Base-by-base conservation (phyloP, 495 filamentous ascomycete genomes). In the Mytilinidion resinicola region DNA sequence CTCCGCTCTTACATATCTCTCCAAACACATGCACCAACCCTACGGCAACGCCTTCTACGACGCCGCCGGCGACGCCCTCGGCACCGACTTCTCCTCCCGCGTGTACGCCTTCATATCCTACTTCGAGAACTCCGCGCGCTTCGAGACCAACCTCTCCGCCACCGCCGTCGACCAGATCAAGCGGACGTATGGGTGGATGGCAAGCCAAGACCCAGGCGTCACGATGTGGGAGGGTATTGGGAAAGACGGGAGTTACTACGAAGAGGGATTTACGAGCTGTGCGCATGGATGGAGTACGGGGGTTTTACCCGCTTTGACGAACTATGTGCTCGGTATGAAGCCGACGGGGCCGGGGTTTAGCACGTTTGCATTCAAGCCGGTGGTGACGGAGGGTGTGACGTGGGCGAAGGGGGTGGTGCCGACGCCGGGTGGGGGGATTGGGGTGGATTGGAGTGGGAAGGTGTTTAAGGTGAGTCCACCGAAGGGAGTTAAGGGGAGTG, bases 81-180 rank as follows among this genome's bases (percentile, higher is more conserved):
- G 53, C 21, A 6, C 39, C 2, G 73, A 69, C 1, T 76, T 69
- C 59, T 70, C 70, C 1, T 44, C 73, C 12, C 70, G 75, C 8
- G 77, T 79, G n/a, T 79, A 78, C 57, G 68, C 77, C 11, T 78
- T 79, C 51, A 73, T 74, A n/a, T 77, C 77, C 12, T 78, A 77
- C 57, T 78, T 79, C 55, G 77, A 79, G 60, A 67, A 72, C 38
- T 69, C 71, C 25, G 75, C 76, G 19, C 70, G 77, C 34, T 78
- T 79, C 60, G 65, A 63, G 12, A 43, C 59, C 14, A 69, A 70
- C 6, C 49, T 61, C 8, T 63, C 66, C 7, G 67, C 53, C 9
- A 69, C 69, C 4, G 76, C 75, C 1, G 53, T 74, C 14, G 72
- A 76, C 53, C 68, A 74, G 61, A 69, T 79, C 15, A 63, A 70